These are phyloP conservation scores for Perkinsus chesapeaki DNA, from an alignment of 169 alveolate genomes.

Conservation along the genomic window DNA sequence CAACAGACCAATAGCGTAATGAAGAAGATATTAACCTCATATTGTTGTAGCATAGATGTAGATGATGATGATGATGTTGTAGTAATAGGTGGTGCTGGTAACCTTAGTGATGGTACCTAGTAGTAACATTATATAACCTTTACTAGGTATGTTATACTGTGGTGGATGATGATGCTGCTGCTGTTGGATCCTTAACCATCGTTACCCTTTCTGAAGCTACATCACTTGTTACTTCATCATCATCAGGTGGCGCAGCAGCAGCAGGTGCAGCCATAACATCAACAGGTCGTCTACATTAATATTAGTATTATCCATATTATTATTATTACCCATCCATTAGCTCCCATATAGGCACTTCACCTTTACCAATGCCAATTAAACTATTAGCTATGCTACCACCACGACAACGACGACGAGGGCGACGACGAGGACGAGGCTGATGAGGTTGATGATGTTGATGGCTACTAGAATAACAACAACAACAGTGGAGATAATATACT, in stretches of 20 bases:
- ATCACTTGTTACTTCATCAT: too few species aligned
- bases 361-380: background rate
- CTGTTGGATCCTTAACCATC: too few species aligned
- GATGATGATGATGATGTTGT: background rate
- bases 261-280: background rate
- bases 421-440: too few species aligned
- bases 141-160: too few species aligned
- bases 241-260: background rate
- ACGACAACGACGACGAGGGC: background rate
- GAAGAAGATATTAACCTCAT: background rate
- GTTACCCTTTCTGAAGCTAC: too few species aligned
- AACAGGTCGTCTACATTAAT: background rate
- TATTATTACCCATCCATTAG: background rate
- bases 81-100: background rate
- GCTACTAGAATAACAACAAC: too few species aligned
- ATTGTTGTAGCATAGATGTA: background rate
- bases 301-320: background rate
- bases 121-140: too few species aligned
- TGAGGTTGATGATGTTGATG: too few species aligned
- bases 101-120: background rate
- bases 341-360: background rate
- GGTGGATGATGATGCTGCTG: too few species aligned
- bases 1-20: too few species aligned
- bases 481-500: too few species aligned
- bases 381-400: background rate